Percentiles rank a stretch among this genome's conserved stretches.
These are phyloP conservation scores for Penicillium herquei DNA, from an alignment of 495 filamentous ascomycete species.

Conservation along the genomic window DNA sequence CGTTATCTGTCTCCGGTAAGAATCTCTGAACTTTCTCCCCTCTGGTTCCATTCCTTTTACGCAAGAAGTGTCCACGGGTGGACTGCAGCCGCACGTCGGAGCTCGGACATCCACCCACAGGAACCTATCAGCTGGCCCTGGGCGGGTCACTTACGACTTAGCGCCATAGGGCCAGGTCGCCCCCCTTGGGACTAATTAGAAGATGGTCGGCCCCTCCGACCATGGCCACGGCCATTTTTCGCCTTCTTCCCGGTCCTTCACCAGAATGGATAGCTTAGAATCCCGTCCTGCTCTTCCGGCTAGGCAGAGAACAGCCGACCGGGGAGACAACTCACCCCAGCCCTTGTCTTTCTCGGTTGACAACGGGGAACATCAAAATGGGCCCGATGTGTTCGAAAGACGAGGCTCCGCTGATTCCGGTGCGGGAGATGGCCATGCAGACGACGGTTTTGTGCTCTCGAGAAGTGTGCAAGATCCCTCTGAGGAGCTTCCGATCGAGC, in stretches of 20 bases:
- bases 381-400: conserved; percentile 46
- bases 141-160: conserved; percentile 26
- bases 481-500: conserved; percentile 89
- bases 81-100: conserved; percentile 40
- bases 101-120: conserved; percentile 27
- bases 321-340: conserved; percentile 30
- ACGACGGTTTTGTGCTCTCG: conserved; percentile 42
- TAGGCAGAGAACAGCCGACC: conserved; percentile 55
- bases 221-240: conserved; percentile 29
- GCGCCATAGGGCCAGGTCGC: conserved; percentile 24
- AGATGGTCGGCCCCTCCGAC: conserved; percentile 29
- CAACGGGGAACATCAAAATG: conserved; percentile 32
- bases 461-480: conserved; percentile 60
- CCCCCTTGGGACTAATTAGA: conserved; percentile 12
- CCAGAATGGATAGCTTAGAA: conserved; percentile 49
- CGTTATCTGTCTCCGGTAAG: too few species aligned
- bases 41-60: background rate
- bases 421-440: conserved; percentile 49
- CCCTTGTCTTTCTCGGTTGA: conserved; percentile 23
- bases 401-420: conserved; percentile 50
- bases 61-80: conserved; percentile 2
- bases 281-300: conserved; percentile 43
- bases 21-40: background rate
- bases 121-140: conserved; percentile 34
- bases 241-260: conserved; percentile 51